These are phyloP conservation scores for Ustilago curta DNA, from an alignment of 1,284 basidiomycete species.

Conservation along the genomic window DNA sequence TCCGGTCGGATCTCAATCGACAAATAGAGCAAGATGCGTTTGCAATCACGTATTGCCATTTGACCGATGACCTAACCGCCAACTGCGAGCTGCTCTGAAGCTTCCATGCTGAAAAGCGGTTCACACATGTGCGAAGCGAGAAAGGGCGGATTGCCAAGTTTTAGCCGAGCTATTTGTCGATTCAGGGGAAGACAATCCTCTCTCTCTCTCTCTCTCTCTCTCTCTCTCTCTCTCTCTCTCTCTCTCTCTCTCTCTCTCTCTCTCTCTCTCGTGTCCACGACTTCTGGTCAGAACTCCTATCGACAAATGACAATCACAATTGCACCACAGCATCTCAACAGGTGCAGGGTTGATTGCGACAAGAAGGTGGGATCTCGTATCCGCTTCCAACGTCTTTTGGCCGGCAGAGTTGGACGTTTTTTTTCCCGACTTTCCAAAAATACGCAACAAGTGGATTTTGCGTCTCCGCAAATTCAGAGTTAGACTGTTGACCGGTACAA, in stretches of 20 bases:
- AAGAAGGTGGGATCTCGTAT: background rate
- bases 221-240: no score
- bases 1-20: background rate
- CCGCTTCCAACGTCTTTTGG: background rate
- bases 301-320: background rate
- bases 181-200: no score
- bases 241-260: no score
- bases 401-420: constrained; percentile 12
- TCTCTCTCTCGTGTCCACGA: no score
- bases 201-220: no score
- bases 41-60: constrained; percentile 5
- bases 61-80: no score
- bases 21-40: background rate
- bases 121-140: no score
- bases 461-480: background rate
- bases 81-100: background rate
- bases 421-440: background rate
- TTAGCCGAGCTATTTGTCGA: no score
- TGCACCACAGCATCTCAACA: background rate
- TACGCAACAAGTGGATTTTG: no score
- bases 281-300: no score
- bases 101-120: background rate
- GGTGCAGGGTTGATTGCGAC: background rate
- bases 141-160: no score
- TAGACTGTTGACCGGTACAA: background rate